Evolutionary conservation across 2,329 filamentous ascomycete species (phyloP), one percentile per base, ranked within the genome.

Genomic region (Paraphoma chrysanthemicola): DNA sequence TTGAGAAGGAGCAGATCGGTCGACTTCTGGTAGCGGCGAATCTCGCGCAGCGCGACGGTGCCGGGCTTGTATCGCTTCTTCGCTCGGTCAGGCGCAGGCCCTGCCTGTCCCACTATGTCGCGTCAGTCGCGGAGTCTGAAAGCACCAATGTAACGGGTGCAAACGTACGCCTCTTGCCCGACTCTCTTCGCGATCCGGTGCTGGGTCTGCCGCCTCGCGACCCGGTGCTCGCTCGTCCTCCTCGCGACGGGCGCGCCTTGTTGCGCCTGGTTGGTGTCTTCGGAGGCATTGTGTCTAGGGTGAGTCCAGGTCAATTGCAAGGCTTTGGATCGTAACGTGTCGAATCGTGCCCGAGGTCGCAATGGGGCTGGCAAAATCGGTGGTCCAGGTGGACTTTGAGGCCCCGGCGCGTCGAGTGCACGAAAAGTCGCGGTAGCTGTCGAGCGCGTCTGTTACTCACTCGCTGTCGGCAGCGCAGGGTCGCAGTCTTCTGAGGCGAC

Each of bases 41-140:
- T 99, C 85, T 99, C 95, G 87, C 93, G 92, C 75, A 98, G 90
- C 86, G 94, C 94, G 83, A 97, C 91, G 78, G 95, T 96, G 86
- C 87, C 87, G 68, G 77, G 77, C 70, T 79, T 82, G 66, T 82
- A 83, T 36, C 81, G 72, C 44, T 68, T 68, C 56, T 72, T 73
- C n/a, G 68, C 69, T 38, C 68, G 69, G 28, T 67, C 54, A 4
- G 72, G 73, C 9, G 73, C 66, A n/a, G 74, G 69, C 12, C 69
- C 76, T 57, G 65, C 70, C 38, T 75, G 61, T 48, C 70, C 70
- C 17, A 71, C 70, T 72, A 39, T 17, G 41, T 11, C 4, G 14
- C 8, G 53, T 64, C 53, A 64, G 59, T 55, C 39, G 12, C 9
- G 7, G 12, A 50, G 45, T 30, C 31, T 44, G 30, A 31, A 10